Conservation (phyloP, 345 rosid genomes). For the Citrus unshiu region DNA sequence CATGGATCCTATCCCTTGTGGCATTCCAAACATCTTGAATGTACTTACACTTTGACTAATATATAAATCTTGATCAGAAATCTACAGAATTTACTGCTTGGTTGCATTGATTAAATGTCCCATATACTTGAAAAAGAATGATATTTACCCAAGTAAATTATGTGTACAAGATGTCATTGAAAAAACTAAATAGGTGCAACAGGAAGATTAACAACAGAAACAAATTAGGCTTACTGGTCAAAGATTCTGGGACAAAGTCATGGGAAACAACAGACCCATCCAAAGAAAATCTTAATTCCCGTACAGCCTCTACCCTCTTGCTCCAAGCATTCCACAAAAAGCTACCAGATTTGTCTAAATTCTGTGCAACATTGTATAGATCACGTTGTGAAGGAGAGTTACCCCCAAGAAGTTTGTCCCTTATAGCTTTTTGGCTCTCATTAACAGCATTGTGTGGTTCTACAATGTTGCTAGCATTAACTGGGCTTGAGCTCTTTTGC, state of each 20-base stretch:
- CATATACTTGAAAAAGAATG: not conserved
- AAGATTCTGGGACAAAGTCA: constrained; percentile 27
- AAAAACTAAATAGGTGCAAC: not conserved
- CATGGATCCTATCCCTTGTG: not conserved
- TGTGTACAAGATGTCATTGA: not conserved
- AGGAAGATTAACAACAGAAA: not conserved
- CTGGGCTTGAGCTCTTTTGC: constrained; percentile 33
- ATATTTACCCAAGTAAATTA: not conserved
- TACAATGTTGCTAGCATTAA: constrained; percentile 9
- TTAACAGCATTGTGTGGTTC: not conserved
- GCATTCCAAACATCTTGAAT: not conserved
- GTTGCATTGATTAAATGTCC: not conserved
- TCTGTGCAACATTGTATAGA: constrained; percentile 24
- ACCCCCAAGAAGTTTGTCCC: constrained; percentile 17
- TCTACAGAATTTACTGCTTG: not conserved
- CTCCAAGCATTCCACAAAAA: constrained; percentile 78
- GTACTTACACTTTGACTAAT: not conserved
- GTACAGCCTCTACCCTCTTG: constrained; percentile 75
- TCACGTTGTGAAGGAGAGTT: constrained; percentile 20
- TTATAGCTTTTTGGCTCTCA: constrained; percentile 27
- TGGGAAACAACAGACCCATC: constrained; percentile 54
- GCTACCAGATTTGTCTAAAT: constrained; percentile 23
- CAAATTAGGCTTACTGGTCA: constrained; percentile 42
- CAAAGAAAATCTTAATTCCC: constrained; percentile 73
- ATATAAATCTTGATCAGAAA: not conserved